Percentiles rank a stretch among this genome's conserved stretches.
Conservation (phyloP, 176 grass and related monocot genomes). For the Leersia perrieri region DNA sequence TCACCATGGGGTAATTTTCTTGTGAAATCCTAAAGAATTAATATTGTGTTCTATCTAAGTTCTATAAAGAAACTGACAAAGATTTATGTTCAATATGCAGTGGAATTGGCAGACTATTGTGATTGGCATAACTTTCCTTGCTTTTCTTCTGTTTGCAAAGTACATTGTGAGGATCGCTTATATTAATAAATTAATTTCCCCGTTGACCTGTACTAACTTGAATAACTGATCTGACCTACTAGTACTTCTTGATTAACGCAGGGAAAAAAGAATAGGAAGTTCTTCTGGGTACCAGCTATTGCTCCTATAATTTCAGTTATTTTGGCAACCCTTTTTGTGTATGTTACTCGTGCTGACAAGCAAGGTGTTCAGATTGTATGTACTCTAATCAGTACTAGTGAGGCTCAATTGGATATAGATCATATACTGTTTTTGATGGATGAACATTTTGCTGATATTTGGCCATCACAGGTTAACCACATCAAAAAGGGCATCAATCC, state of each 20-base stretch:
- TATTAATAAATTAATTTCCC: not conserved
- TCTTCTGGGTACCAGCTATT: slow-evolving; percentile 92
- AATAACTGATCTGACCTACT: not conserved
- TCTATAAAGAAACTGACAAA: not conserved
- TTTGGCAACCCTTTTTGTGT: slow-evolving; percentile 81
- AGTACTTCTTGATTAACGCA: slow-evolving; percentile 27
- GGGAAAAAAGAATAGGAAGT: slow-evolving; percentile 78
- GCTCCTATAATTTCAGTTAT: slow-evolving; percentile 84
- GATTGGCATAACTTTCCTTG: slow-evolving; percentile 64
- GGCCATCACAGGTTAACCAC: slow-evolving; percentile 57
- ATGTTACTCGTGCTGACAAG: slow-evolving; percentile 79
- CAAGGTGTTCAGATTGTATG: slow-evolving; percentile 97
- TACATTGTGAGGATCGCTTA: slow-evolving; percentile 59
- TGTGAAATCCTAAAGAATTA: slow-evolving; percentile 6
- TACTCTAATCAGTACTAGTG: slow-evolving; percentile 11
- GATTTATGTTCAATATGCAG: slow-evolving; percentile 43
- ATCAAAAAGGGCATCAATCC: slow-evolving; percentile 87
- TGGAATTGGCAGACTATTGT: slow-evolving; percentile 97
- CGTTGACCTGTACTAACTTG: not conserved
- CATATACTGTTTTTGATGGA: slow-evolving; percentile 12
- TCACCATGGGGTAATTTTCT: slow-evolving; percentile 69
- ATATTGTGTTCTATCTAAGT: not conserved
- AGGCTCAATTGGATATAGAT: not conserved
- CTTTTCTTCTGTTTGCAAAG: slow-evolving; percentile 73
- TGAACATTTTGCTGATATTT: slow-evolving; percentile 17